A percentile compares a stretch with the other conserved stretches of the same genome.
Evolutionary conservation across 192 early-diverging fungal species (phyloP).

Genomic region (Backusella westeae): DNA sequence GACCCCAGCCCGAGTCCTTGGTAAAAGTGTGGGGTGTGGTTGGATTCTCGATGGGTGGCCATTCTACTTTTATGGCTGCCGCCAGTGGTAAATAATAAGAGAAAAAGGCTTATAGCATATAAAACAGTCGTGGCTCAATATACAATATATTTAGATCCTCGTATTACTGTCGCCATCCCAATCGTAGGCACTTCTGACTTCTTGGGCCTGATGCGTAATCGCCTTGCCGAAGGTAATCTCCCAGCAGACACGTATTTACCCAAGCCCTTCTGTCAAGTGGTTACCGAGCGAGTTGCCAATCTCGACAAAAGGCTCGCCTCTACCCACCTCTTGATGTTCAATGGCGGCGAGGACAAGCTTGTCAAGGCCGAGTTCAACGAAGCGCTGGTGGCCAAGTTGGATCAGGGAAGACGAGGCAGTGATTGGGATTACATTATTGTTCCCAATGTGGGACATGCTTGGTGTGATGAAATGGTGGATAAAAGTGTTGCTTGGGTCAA

Average conservation of each 20-base stretch:
- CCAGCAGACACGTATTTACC: constrained; percentile 9
- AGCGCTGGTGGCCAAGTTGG: neutral
- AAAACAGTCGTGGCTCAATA: neutral
- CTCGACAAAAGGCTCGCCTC: neutral
- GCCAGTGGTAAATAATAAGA: constrained; percentile 31
- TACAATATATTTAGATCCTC: constrained; percentile 14
- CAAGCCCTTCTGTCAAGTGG: constrained; percentile 9
- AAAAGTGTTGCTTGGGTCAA: constrained; percentile 22
- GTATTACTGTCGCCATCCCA: constrained; percentile 28
- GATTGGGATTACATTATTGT: constrained; percentile 26
- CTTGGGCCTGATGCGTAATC: constrained; percentile 10
- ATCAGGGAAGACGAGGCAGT: neutral
- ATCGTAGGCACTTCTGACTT: constrained; percentile 26
- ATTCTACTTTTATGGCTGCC: constrained; percentile 41
- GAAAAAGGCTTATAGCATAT: neutral
- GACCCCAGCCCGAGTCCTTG: constrained; percentile 7
- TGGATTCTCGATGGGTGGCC: constrained; percentile 55
- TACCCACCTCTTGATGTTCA: constrained; percentile 29
- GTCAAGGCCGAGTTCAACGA: constrained; percentile 21
- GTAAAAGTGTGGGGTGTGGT: constrained; percentile 45
- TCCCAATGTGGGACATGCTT: constrained; percentile 27
- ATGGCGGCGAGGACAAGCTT: constrained; percentile 18
- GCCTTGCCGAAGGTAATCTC: neutral
- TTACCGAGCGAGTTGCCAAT: neutral
- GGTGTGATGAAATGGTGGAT: constrained; percentile 25